phyloP scores from a whole-genome alignment of 257 asterid genomes.

The Eucommia ulmoides region DNA sequence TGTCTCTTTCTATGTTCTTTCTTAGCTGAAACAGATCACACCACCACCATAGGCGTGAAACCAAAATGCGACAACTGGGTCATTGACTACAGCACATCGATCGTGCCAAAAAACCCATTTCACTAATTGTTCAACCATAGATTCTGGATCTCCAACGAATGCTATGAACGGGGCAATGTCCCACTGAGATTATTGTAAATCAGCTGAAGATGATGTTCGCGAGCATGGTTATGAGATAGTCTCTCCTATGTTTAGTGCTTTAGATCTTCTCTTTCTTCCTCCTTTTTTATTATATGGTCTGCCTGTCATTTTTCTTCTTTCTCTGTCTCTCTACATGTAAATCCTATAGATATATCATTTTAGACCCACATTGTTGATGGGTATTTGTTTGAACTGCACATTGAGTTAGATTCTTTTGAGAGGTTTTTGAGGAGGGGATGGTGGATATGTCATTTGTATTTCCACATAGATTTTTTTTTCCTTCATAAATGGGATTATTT shows the following conservation, averaged over 20 bases:
- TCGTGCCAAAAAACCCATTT: constrained; percentile 44
- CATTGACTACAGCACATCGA: constrained; percentile 58
- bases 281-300: background rate
- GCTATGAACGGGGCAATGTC: constrained; percentile 44
- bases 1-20: too few species aligned
- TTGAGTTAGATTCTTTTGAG: constrained; percentile 58
- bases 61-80: constrained; percentile 61
- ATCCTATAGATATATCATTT: constrained; percentile 13
- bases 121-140: constrained; percentile 75
- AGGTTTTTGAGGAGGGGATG: constrained; percentile 25
- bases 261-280: constrained; percentile 18
- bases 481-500: constrained; percentile 10
- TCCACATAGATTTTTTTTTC: constrained; percentile 13
- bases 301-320: constrained; percentile 1
- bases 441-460: too few species aligned
- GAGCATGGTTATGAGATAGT: constrained; percentile 36
- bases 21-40: too few species aligned
- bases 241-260: constrained; percentile 20
- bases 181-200: constrained; percentile 74
- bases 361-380: constrained; percentile 13
- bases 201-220: constrained; percentile 25
- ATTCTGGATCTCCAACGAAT: constrained; percentile 50
- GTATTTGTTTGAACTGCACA: constrained; percentile 19
- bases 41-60: constrained; percentile 56
- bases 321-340: constrained; percentile 6